Conservation (phyloP, 2,329 filamentous ascomycete genomes). For the Chaetomium olivaceum region DNA sequence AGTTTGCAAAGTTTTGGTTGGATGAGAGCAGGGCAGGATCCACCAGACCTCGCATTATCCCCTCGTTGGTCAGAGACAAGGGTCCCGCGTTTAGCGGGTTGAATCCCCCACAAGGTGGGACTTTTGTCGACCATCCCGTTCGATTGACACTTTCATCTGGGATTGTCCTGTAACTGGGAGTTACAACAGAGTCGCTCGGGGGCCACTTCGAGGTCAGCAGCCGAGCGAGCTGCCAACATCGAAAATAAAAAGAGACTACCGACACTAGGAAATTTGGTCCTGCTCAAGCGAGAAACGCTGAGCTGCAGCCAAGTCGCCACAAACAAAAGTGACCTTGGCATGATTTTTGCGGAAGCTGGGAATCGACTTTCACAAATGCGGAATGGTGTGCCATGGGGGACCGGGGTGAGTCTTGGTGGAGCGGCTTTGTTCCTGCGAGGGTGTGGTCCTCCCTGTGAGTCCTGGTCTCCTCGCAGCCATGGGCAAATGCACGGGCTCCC, state of each 20-base stretch:
- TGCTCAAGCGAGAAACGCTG: neutral
- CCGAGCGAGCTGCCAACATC: neutral
- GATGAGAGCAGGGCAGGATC: neutral
- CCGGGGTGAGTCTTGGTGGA: conserved; percentile 8
- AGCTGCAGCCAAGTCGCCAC: conserved; percentile 13
- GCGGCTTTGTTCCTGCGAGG: conserved; percentile 2
- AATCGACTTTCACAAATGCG: conserved; percentile 22
- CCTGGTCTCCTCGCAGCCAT: conserved; percentile 9
- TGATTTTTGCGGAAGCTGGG: conserved; percentile 10
- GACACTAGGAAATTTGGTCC: neutral
- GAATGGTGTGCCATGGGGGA: conserved; percentile 22
- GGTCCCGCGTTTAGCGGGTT: neutral
- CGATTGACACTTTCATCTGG: neutral
- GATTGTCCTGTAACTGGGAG: too few species aligned
- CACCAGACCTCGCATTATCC: neutral
- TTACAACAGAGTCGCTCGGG: conserved; percentile 3
- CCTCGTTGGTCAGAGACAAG: conserved; percentile 1
- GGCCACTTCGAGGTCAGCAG: neutral
- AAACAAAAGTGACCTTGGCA: neutral
- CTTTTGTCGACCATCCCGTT: neutral
- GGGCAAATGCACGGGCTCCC: conserved; percentile 25
- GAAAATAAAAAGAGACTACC: neutral
- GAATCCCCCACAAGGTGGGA: conserved; percentile 15
- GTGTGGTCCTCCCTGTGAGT: conserved; percentile 23
- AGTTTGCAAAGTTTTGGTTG: neutral